phyloP scores from a whole-genome alignment of 2,329 filamentous ascomycete genomes.

The Chrysoporthe deuterocubensis region DNA sequence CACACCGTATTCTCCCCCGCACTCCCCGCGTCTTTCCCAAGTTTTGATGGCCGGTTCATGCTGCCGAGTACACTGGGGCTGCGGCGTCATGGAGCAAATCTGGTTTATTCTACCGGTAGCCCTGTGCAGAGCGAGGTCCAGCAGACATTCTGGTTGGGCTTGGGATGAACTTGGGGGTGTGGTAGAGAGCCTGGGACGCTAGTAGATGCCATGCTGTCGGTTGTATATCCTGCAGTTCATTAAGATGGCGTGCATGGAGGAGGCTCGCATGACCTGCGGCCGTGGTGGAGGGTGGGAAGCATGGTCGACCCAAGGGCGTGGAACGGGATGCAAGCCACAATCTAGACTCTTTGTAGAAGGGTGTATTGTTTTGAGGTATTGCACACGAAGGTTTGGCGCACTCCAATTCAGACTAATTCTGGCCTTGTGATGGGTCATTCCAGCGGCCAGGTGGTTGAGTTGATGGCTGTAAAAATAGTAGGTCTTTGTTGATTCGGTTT shows the following conservation, averaged over 20 bases:
- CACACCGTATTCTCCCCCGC: background rate
- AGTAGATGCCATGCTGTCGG: background rate
- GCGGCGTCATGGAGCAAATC: background rate
- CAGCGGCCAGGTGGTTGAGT: background rate
- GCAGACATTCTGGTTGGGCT: background rate
- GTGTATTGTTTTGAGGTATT: background rate
- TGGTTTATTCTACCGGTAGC: background rate
- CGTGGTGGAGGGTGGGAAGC: background rate
- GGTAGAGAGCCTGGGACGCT: background rate
- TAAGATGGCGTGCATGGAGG: background rate
- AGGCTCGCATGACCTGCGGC: background rate
- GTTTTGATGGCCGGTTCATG: background rate
- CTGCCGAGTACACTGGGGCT: background rate
- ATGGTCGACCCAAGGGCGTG: background rate
- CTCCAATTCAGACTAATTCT: background rate
- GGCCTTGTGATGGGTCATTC: background rate
- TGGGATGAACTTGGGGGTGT: background rate
- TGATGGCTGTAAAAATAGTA: background rate
- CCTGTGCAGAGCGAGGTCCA: background rate
- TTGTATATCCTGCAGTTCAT: background rate
- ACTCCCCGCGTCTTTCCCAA: background rate
- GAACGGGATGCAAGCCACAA: slow-evolving; percentile 1
- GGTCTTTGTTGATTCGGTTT: background rate
- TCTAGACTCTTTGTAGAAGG: background rate
- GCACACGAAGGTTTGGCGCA: background rate